Percentiles rank a stretch among this genome's conserved stretches.
Conservation (phyloP, 2,329 filamentous ascomycete species). For the Pestalotiopsis sp. region DNA sequence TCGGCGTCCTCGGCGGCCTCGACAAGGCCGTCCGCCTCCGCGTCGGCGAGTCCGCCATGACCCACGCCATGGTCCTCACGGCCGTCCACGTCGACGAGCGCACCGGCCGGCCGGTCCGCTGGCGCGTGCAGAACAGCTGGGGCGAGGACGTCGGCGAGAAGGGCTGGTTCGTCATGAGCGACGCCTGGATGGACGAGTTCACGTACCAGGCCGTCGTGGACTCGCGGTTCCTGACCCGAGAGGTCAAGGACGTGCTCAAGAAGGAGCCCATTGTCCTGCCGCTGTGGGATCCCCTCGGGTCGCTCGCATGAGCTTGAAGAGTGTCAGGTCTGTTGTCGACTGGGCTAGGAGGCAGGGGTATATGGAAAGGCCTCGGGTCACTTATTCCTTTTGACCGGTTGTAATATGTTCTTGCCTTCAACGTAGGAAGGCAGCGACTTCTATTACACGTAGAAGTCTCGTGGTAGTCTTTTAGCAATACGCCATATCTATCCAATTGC, state of each 20-base stretch:
- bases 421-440: too few species aligned
- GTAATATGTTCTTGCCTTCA: too few species aligned
- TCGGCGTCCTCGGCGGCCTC: slow-evolving; percentile 68
- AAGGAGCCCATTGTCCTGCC: slow-evolving; percentile 73
- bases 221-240: slow-evolving; percentile 65
- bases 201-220: slow-evolving; percentile 87
- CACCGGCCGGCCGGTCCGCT: slow-evolving; percentile 67
- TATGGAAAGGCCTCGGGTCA: too few species aligned
- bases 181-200: slow-evolving; percentile 79
- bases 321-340: too few species aligned
- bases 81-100: slow-evolving; percentile 75
- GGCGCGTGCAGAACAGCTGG: slow-evolving; percentile 90
- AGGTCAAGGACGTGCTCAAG: slow-evolving; percentile 70
- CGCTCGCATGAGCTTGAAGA: slow-evolving; percentile 57
- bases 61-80: slow-evolving; percentile 90
- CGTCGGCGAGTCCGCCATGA: slow-evolving; percentile 81
- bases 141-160: slow-evolving; percentile 69
- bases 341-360: too few species aligned
- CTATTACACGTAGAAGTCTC: too few species aligned
- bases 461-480: too few species aligned
- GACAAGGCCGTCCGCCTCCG: slow-evolving; percentile 75
- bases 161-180: slow-evolving; percentile 90
- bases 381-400: too few species aligned
- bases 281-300: slow-evolving; percentile 81
- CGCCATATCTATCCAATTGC: too few species aligned